These are phyloP conservation scores for Metrosideros polymorpha DNA, from an alignment of 441 rosid genomes.

Conservation along the genomic window DNA sequence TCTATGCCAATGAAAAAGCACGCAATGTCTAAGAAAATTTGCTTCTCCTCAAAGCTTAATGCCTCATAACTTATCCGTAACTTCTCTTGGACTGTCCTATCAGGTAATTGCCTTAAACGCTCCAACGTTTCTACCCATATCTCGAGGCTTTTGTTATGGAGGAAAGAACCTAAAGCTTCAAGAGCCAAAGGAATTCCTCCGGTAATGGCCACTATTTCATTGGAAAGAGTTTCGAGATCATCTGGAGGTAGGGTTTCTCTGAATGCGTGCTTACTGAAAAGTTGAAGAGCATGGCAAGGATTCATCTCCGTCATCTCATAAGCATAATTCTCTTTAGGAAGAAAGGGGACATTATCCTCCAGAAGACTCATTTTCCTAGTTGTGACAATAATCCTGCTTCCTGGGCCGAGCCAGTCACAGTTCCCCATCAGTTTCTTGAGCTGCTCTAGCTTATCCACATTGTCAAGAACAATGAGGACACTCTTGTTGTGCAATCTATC, in stretches of 20 bases:
- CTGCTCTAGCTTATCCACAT: fast-evolving
- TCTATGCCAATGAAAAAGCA: fast-evolving
- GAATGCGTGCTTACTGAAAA: neutral
- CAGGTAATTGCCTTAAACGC: neutral
- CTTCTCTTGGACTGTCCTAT: fast-evolving
- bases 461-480: neutral
- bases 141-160: neutral
- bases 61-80: neutral
- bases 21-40: neutral
- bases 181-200: neutral
- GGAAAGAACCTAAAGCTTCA: neutral
- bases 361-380: neutral
- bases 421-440: fast-evolving
- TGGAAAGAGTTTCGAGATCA: fast-evolving
- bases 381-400: neutral
- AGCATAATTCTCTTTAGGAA: neutral
- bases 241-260: neutral
- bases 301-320: neutral
- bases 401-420: fast-evolving
- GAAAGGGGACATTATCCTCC: neutral
- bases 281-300: neutral
- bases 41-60: neutral
- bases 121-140: neutral
- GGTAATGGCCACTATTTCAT: neutral
- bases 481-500: fast-evolving